Evolutionary conservation across 2,329 filamentous ascomycete genomes (phyloP).

Genomic region (Acarospora socialis): DNA sequence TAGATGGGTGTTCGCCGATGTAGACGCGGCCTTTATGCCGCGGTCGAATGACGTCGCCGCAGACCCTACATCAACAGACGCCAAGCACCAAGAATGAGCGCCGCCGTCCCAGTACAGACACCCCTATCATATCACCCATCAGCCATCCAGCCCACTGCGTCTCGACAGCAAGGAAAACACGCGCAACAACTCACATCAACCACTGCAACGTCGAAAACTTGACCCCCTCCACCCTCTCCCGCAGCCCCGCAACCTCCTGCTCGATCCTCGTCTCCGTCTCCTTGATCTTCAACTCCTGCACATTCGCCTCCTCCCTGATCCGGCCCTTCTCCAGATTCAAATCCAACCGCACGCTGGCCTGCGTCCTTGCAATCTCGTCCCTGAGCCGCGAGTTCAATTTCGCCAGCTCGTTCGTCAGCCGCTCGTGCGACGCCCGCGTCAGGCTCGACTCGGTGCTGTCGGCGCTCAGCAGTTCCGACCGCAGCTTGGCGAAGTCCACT

Average conservation of each 20-base stretch:
- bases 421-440: slow-evolving; percentile 79
- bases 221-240: slow-evolving; percentile 88
- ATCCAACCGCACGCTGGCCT: slow-evolving; percentile 82
- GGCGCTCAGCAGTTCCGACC: slow-evolving; percentile 80
- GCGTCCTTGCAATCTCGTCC: slow-evolving; percentile 88
- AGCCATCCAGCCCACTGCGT: too few species aligned
- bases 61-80: slow-evolving; percentile 44
- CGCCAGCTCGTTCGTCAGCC: slow-evolving; percentile 83
- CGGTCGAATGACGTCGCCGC: background rate
- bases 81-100: slow-evolving; percentile 54
- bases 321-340: slow-evolving; percentile 93
- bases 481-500: slow-evolving; percentile 94
- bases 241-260: slow-evolving; percentile 81
- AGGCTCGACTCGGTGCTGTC: slow-evolving; percentile 84
- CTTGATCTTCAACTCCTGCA: slow-evolving; percentile 94
- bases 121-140: slow-evolving; percentile 33
- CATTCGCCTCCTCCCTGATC: slow-evolving; percentile 89
- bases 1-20: too few species aligned
- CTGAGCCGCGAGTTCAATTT: slow-evolving; percentile 80
- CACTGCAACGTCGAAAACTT: slow-evolving; percentile 98
- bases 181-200: slow-evolving; percentile 74
- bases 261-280: slow-evolving; percentile 98
- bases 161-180: slow-evolving; percentile 19
- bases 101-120: slow-evolving; percentile 51
- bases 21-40: background rate